A percentile compares a stretch with the other conserved stretches of the same genome.
These are phyloP conservation scores for Byssoonygena ceratinophila DNA, from an alignment of 2,329 filamentous ascomycete genomes.

Conservation along the genomic window DNA sequence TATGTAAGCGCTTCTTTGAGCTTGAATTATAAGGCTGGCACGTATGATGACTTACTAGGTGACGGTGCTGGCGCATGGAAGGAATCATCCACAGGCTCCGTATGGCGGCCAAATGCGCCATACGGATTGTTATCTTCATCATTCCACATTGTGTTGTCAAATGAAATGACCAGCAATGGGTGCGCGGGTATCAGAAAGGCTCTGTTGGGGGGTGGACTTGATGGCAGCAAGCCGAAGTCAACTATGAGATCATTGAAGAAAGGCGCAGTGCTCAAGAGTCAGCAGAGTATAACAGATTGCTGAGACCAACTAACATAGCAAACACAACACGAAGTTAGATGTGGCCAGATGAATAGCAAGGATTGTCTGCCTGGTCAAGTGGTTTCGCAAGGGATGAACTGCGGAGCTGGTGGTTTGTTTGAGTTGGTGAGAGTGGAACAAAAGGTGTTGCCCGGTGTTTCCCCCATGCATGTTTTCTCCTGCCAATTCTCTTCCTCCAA, in stretches of 20 bases:
- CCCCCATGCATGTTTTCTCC: too few relatives aligned
- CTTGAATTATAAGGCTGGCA: neutral
- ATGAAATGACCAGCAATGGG: neutral
- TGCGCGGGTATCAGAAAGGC: neutral
- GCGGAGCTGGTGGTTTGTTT: neutral
- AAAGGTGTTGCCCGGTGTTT: too few relatives aligned
- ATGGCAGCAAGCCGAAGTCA: neutral
- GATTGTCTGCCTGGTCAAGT: neutral
- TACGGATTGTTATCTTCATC: conserved; percentile 99
- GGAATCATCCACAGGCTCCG: conserved; percentile 62
- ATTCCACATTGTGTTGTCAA: conserved; percentile 69
- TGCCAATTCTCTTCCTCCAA: too few relatives aligned
- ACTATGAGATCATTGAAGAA: conserved; percentile 11
- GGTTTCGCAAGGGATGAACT: neutral
- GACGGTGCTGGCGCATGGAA: conserved; percentile 47
- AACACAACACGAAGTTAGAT: neutral
- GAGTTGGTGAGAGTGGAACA: neutral
- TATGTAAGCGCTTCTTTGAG: neutral
- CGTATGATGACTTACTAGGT: conserved; percentile 32
- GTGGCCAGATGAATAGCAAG: neutral
- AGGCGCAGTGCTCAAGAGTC: neutral
- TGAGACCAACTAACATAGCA: neutral
- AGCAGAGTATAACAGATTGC: neutral
- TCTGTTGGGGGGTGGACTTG: neutral
- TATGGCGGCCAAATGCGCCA: conserved; percentile 80